Percentiles rank a stretch among this genome's conserved stretches.
Evolutionary conservation across 2,329 filamentous ascomycete species (phyloP).

Genomic region (Phaeosphaeria sp.): DNA sequence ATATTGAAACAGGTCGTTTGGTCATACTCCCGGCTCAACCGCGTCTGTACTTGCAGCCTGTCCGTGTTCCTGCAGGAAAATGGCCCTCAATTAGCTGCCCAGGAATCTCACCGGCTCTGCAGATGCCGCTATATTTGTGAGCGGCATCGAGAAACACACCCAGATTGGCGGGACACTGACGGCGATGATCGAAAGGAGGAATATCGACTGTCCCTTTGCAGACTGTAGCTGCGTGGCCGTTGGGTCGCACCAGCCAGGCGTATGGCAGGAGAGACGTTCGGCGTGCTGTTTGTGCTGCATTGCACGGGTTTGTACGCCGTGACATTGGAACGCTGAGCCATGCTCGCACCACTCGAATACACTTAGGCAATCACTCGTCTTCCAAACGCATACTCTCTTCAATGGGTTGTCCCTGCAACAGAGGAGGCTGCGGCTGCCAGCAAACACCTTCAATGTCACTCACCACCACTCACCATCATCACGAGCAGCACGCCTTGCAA

Average conservation of each 20-base stretch:
- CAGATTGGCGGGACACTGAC: conserved; percentile 6
- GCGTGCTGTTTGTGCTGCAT: conserved; percentile 14
- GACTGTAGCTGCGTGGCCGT: not conserved
- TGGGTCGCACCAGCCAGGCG: not conserved
- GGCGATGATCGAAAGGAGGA: not conserved
- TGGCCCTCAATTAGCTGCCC: conserved; percentile 20
- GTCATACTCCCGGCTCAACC: conserved; percentile 14
- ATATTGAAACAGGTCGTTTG: conserved; percentile 10
- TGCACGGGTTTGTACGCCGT: conserved; percentile 10
- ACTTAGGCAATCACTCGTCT: not conserved
- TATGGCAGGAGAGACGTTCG: not conserved
- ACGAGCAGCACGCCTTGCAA: conserved; percentile 1
- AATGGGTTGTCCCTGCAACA: conserved; percentile 1
- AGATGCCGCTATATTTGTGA: conserved; percentile 23
- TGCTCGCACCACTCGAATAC: conserved; percentile 17
- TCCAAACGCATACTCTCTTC: not conserved
- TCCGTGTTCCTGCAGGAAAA: conserved; percentile 19
- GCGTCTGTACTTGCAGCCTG: conserved; percentile 11
- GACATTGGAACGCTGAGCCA: conserved; percentile 15
- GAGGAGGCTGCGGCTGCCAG: not conserved
- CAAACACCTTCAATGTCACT: not conserved
- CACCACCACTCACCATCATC: not conserved
- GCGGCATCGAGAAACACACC: conserved; percentile 3
- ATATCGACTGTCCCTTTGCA: not conserved
- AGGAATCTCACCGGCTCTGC: conserved; percentile 16